Evolutionary conservation across 2,329 filamentous ascomycete species (phyloP), one percentile per base, ranked within the genome.

Genomic region (Trichoderma oligosporum): DNA sequence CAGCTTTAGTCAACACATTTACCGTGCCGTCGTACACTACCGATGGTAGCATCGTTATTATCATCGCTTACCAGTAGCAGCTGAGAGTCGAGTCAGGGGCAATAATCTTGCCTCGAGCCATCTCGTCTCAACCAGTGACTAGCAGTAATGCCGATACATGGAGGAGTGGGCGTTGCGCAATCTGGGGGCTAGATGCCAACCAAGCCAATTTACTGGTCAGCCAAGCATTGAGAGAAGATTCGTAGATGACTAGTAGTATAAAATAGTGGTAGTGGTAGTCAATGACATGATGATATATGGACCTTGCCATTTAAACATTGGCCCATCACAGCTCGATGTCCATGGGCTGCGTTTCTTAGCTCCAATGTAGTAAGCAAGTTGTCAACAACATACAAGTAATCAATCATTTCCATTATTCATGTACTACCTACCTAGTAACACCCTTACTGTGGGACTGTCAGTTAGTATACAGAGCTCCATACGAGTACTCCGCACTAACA

Each of bases 121-220:
- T 31, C 27, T 31, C 12, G 16, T 38, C 22, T 55, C 52, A 16
- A 38, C 52, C 52, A 55, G 52, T 55, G 42, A 31, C n/a, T 38
- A 22, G 31, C 24, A 22, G 14, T 24, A 36, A 38, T 3, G 20
- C 24, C 24, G 22, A 45, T 45, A 22, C 51, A n/a, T 42, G 31
- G 18, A 29, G 41, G 31, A 38, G 31, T n/a, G 31, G 14, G 41
- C 18, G 51, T 54, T 45, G 39, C 51, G 39, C 41, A 45, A 20
- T 18, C 51, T 38, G 27, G 51, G 41, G 51, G 39, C 11, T 24
- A 33, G 39, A 44, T 27, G 33, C 51, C 41, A 29, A 29, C 22
- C 51, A 38, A 35, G 51, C 51, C 41, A 55, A 27, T 46, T 55
- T 22, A 55, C 39, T 55, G 52, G 52, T 20, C 35, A 29, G 35